Evolutionary conservation across 2,329 filamentous ascomycete genomes (phyloP), one percentile per base, ranked within the genome.

Genomic region (Zopfia rhizophila): DNA sequence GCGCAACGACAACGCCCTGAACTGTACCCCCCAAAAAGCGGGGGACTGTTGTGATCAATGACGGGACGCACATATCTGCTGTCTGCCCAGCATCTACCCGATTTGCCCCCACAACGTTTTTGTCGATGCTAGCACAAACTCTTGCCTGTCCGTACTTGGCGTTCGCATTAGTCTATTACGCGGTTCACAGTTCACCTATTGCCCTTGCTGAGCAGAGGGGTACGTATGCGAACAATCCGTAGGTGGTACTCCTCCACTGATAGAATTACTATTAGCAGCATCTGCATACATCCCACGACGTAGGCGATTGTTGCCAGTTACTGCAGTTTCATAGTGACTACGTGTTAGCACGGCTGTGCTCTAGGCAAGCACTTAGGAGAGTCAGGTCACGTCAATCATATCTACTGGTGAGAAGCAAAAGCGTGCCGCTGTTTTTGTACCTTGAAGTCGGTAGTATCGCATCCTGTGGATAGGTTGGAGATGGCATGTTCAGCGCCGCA

Each of bases 121-220:
- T 32, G 36, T 42, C 30, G 36, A 48, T 44, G 38, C 29, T 51
- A 22, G 43, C 32, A 48, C 46, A 51, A 44, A 25, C 14, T 32
- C 17, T 19, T 31, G 27, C 19, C 7, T 10, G 18, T 41, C 18
- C 37, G 19, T 43, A 46, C 45, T n/a, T n/a, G n/a, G n/a, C n/a
- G n/a, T n/a, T n/a, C n/a, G n/a, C n/a, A 49, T 53, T 49, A 45
- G 45, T 31, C 45, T 33, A 13, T 38, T 23, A 52, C 37, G 42
- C 29, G 30, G 16, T 28, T 40, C 46, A 54, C 47, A 39, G 51
- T 38, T 51, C 46, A 45, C 24, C 17, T 28, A 10, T 27, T 53
- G 46, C 42, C 46, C 51, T 54, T 51, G 46, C 51, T 42, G 36
- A 37, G 31, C 21, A 33, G 14, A 22, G 24, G 19, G 48, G 30